A percentile compares a stretch with the other conserved stretches of the same genome.
Conservation (phyloP, 148 eudicot genomes). For the Cornus kousa region DNA sequence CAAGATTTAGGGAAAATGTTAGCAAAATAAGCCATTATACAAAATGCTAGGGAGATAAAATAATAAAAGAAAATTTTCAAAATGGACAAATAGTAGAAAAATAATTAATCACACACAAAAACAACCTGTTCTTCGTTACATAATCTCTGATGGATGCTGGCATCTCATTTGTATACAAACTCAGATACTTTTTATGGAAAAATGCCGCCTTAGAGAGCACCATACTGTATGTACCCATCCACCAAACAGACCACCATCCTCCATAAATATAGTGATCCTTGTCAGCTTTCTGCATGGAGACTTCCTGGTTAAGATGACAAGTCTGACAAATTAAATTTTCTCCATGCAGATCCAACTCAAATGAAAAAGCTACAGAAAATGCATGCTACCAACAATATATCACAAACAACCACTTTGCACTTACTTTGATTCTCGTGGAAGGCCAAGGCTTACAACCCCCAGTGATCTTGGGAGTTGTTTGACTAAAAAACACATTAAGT, state of each 20-base stretch:
- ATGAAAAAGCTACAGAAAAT: neutral
- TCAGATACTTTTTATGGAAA: slow-evolving; percentile 82
- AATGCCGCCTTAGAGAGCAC: slow-evolving; percentile 91
- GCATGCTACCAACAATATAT: neutral
- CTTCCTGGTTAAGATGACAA: slow-evolving; percentile 10
- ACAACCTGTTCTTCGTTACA: slow-evolving; percentile 67
- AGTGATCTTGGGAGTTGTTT: neutral
- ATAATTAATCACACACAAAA: slow-evolving; percentile 7
- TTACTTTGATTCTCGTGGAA: slow-evolving; percentile 4
- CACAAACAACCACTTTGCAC: neutral
- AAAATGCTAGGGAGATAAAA: neutral
- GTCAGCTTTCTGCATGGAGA: slow-evolving; percentile 40
- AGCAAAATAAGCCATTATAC: neutral
- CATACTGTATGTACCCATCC: slow-evolving; percentile 91
- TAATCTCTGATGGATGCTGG: slow-evolving; percentile 80
- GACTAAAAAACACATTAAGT: neutral
- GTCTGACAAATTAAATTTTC: neutral
- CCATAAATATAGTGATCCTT: slow-evolving; percentile 50
- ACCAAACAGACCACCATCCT: slow-evolving; percentile 99
- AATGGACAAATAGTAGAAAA: neutral
- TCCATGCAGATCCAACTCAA: neutral
- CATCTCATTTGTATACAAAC: slow-evolving; percentile 71
- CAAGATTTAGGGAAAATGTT: slow-evolving; percentile 4
- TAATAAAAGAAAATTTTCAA: neutral
- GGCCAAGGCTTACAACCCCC: neutral